These are phyloP conservation scores for Garcia nutans DNA, from an alignment of 345 rosid species.

Conservation along the genomic window DNA sequence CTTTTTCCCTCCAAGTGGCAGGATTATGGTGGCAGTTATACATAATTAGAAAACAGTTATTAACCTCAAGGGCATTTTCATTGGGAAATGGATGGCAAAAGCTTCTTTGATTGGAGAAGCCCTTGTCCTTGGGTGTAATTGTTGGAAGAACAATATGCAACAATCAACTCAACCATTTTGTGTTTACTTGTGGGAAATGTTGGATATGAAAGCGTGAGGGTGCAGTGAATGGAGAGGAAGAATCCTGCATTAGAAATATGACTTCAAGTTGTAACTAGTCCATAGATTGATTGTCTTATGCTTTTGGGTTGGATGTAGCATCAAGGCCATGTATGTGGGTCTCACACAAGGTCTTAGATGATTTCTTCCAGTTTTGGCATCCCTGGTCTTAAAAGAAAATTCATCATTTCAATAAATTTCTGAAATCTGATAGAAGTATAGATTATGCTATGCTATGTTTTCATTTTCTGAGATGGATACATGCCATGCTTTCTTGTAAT, in stretches of 20 bases:
- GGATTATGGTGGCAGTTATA: neutral
- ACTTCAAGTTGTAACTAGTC: neutral
- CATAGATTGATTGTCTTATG: neutral
- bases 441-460: neutral
- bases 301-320: neutral
- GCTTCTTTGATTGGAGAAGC: neutral
- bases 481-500: neutral
- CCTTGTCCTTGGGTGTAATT: neutral
- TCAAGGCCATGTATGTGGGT: conserved; percentile 5
- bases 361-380: neutral
- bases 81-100: neutral
- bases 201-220: neutral
- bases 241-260: neutral
- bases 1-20: neutral
- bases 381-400: neutral
- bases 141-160: neutral
- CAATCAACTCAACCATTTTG: neutral
- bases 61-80: neutral
- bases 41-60: neutral
- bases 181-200: neutral
- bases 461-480: no score
- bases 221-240: neutral
- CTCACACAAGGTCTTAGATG: neutral
- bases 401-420: conserved; percentile 6
- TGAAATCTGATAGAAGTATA: conserved; percentile 11